These are phyloP conservation scores for Cordyceps javanica DNA, from an alignment of 2,329 filamentous ascomycete genomes.

Conservation along the genomic window DNA sequence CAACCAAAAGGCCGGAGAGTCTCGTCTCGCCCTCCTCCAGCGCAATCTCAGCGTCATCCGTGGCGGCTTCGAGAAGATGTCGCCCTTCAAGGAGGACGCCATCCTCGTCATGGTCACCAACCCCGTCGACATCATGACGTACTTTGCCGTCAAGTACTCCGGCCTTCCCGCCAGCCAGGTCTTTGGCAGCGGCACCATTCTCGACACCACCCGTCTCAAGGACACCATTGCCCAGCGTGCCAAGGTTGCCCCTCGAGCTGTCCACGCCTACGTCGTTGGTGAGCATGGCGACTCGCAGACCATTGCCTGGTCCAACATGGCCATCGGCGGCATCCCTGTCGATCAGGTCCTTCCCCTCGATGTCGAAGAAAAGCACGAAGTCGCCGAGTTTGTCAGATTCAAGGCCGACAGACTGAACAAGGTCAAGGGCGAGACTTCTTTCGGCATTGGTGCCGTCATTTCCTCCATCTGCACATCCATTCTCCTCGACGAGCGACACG, in stretches of 20 bases:
- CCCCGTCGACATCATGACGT: constrained; percentile 49
- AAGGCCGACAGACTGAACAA: constrained; percentile 34
- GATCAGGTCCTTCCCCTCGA: constrained; percentile 26
- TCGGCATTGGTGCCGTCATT: constrained; percentile 43
- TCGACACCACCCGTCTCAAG: constrained; percentile 45
- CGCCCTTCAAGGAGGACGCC: constrained; percentile 39
- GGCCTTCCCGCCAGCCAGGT: constrained; percentile 43
- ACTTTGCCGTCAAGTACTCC: constrained; percentile 40
- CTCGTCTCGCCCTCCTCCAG: constrained; percentile 12
- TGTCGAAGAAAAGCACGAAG: constrained; percentile 38
- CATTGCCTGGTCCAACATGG: constrained; percentile 20
- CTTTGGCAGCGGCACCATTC: constrained; percentile 46
- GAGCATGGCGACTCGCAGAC: constrained; percentile 20
- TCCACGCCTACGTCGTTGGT: constrained; percentile 20
- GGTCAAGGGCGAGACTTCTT: constrained; percentile 44
- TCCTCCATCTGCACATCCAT: constrained; percentile 44
- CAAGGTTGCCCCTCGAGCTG: constrained; percentile 13
- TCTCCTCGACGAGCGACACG: constrained; percentile 38
- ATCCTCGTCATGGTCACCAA: constrained; percentile 48
- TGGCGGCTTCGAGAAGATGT: constrained; percentile 41
- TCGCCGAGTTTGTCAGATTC: constrained; percentile 39
- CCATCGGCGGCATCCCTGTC: constrained; percentile 17
- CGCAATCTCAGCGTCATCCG: constrained; percentile 42
- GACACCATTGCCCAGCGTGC: constrained; percentile 32
- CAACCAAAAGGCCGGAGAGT: constrained; percentile 29